Percentiles rank a stretch among this genome's conserved stretches.
Conservation (phyloP, 768 basidiomycete genomes). For the Pleurotus salmoneostramineus region DNA sequence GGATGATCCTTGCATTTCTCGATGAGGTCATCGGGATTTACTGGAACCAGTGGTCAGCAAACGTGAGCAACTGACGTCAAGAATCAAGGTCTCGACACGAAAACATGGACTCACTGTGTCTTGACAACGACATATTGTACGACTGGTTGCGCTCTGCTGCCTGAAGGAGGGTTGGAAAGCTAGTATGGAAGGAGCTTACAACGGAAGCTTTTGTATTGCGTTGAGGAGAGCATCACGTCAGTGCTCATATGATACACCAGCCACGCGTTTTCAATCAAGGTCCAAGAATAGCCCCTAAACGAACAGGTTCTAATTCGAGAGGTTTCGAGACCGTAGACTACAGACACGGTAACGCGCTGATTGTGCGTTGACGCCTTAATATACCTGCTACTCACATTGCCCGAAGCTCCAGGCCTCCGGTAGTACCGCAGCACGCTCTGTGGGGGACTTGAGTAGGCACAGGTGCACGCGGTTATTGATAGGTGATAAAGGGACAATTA, state of each 20-base stretch:
- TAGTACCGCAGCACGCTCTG: slow-evolving; percentile 26
- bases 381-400: not conserved
- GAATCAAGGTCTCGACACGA: not conserved
- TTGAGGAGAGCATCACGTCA: too few species aligned
- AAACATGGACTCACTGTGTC: slow-evolving; percentile 26
- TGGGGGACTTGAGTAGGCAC: slow-evolving; percentile 25
- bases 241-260: too few species aligned
- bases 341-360: too few species aligned
- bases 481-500: not conserved
- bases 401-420: slow-evolving; percentile 10
- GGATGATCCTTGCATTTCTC: slow-evolving; percentile 32
- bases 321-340: not conserved
- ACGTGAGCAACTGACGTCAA: not conserved
- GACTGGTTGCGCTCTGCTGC: not conserved
- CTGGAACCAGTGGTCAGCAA: slow-evolving; percentile 14
- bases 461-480: slow-evolving; percentile 18
- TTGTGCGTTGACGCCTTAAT: not conserved
- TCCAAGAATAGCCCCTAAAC: too few species aligned
- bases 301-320: not conserved
- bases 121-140: slow-evolving; percentile 29
- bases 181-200: not conserved
- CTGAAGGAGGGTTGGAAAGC: not conserved
- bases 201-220: too few species aligned
- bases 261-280: too few species aligned
- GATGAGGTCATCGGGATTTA: slow-evolving; percentile 50